A percentile compares a stretch with the other conserved stretches of the same genome.
phyloP scores from a whole-genome alignment of 75 land plant species.

The Selaginella tamariscina region DNA sequence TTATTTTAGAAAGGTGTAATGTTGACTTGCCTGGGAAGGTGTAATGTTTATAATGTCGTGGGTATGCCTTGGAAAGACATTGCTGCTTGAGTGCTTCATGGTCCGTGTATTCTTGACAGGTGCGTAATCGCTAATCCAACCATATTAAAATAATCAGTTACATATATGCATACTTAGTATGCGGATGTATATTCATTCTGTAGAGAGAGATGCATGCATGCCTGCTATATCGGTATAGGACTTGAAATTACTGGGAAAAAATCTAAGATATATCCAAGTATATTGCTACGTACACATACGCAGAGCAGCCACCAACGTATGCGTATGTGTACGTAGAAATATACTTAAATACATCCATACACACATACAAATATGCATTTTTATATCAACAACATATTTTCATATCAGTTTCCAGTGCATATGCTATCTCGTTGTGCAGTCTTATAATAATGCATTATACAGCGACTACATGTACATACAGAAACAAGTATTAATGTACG shows the following conservation, averaged over 20 bases:
- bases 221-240: neutral
- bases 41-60: conserved; percentile 83
- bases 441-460: too few relatives aligned
- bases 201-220: neutral
- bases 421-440: too few relatives aligned
- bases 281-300: neutral
- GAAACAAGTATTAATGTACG: neutral
- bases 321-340: too few relatives aligned
- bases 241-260: neutral
- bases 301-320: neutral
- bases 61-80: conserved; percentile 35
- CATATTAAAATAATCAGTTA: neutral
- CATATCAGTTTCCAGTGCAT: too few relatives aligned
- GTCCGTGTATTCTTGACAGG: conserved; percentile 68
- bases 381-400: too few relatives aligned
- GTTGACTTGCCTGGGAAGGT: conserved; percentile 56
- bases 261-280: neutral
- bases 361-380: too few relatives aligned
- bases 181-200: neutral
- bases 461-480: too few relatives aligned
- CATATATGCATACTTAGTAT: neutral
- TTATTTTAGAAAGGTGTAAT: too few relatives aligned
- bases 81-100: conserved; percentile 82
- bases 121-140: conserved; percentile 41
- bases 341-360: too few relatives aligned